A percentile compares a stretch with the other conserved stretches of the same genome.
These are phyloP conservation scores for Terfezia boudieri DNA, from an alignment of 495 filamentous ascomycete species.

Conservation along the genomic window DNA sequence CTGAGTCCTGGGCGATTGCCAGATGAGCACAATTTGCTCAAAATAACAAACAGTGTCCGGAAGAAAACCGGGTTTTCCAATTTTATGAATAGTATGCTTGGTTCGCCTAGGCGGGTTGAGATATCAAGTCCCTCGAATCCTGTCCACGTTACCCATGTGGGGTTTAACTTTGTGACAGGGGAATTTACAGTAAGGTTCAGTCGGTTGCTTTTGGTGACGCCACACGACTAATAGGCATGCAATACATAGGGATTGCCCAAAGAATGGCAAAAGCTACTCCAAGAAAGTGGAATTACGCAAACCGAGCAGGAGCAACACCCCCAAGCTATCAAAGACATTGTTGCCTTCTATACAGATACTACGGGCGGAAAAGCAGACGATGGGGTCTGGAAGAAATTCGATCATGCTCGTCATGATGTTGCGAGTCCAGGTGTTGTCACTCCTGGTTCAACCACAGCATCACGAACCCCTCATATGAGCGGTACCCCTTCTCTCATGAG, in stretches of 20 bases:
- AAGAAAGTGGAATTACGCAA: slow-evolving; percentile 89
- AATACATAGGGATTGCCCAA: slow-evolving; percentile 60
- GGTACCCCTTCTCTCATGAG: slow-evolving; percentile 42
- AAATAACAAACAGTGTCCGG: slow-evolving; percentile 33
- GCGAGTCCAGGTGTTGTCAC: neutral
- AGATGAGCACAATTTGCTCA: slow-evolving; percentile 46
- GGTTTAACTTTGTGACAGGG: slow-evolving; percentile 88
- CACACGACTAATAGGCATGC: slow-evolving; percentile 1
- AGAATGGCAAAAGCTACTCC: slow-evolving; percentile 89
- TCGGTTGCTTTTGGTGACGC: slow-evolving; percentile 19
- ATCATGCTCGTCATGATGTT: slow-evolving; percentile 36
- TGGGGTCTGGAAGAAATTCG: slow-evolving; percentile 86
- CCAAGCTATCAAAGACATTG: slow-evolving; percentile 80
- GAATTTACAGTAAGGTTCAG: slow-evolving; percentile 56
- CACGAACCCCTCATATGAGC: slow-evolving; percentile 25
- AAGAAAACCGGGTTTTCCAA: slow-evolving; percentile 91
- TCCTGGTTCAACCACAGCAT: slow-evolving; percentile 2
- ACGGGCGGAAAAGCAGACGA: slow-evolving; percentile 59
- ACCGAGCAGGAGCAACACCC: slow-evolving; percentile 90
- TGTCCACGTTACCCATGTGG: slow-evolving; percentile 92
- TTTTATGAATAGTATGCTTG: slow-evolving; percentile 81
- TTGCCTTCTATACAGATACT: slow-evolving; percentile 89
- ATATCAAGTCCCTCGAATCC: slow-evolving; percentile 94
- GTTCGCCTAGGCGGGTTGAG: slow-evolving; percentile 64
- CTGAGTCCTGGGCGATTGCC: slow-evolving; percentile 56